Percentiles rank a stretch among this genome's conserved stretches.
Conservation (phyloP, 2,329 filamentous ascomycete species). For the Alternaria burnsii region DNA sequence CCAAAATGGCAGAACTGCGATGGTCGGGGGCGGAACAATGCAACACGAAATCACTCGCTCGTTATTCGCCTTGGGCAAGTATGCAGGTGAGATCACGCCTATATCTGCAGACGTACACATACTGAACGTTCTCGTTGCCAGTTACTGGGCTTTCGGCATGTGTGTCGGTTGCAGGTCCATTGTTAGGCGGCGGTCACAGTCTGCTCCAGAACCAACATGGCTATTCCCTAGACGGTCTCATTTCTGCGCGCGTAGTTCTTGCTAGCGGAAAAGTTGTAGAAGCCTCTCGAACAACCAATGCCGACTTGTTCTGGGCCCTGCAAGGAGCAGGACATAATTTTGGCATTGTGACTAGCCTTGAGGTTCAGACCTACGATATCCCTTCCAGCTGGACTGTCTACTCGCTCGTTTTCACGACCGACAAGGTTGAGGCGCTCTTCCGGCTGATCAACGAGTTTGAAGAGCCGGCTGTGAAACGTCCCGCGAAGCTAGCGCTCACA, state of each 20-base stretch:
- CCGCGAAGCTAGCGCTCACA: constrained; percentile 20
- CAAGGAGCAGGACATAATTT: constrained; percentile 52
- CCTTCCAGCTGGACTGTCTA: constrained; percentile 25
- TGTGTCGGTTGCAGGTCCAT: constrained; percentile 64
- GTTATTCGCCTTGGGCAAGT: constrained; percentile 38
- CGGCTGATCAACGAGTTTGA: constrained; percentile 40
- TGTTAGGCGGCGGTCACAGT: constrained; percentile 66
- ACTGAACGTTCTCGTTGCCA: constrained; percentile 8
- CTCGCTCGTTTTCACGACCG: constrained; percentile 20
- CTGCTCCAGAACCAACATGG: constrained; percentile 58
- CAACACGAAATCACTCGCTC: constrained; percentile 38
- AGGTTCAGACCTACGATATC: constrained; percentile 34
- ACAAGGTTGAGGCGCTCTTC: constrained; percentile 44
- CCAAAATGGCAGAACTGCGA: constrained; percentile 28
- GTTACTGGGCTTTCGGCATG: constrained; percentile 32
- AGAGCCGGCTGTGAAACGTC: not conserved
- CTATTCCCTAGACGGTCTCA: constrained; percentile 44
- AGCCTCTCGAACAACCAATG: constrained; percentile 37
- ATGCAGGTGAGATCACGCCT: constrained; percentile 35
- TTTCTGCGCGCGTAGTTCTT: constrained; percentile 35
- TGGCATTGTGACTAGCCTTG: constrained; percentile 49
- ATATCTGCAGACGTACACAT: not conserved
- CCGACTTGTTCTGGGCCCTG: constrained; percentile 53
- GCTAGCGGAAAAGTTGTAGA: constrained; percentile 42
- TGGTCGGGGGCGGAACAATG: constrained; percentile 39